phyloP scores from a whole-genome alignment of 495 filamentous ascomycete species.

The Podospora didyma region DNA sequence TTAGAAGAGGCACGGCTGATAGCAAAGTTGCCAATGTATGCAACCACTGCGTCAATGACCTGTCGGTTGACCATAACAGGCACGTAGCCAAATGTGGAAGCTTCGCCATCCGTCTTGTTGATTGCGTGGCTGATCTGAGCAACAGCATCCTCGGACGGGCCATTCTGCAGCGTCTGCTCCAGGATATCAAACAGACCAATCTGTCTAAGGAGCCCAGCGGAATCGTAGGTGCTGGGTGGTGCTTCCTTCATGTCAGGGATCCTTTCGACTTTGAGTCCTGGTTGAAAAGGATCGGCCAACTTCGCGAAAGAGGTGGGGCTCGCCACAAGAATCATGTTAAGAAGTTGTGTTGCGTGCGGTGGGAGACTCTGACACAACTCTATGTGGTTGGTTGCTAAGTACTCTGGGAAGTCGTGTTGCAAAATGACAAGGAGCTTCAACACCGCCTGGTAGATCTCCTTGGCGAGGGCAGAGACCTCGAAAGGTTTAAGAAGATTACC shows the following conservation, averaged over 20 bases:
- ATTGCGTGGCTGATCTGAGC: conserved; percentile 67
- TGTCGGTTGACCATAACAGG: conserved; percentile 63
- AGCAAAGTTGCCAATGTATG: conserved; percentile 75
- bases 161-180: conserved; percentile 59
- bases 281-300: conserved; percentile 75
- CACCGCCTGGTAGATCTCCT: conserved; percentile 79
- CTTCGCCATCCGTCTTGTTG: conserved; percentile 47
- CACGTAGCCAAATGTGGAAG: conserved; percentile 58
- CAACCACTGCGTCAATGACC: conserved; percentile 75
- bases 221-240: conserved; percentile 59
- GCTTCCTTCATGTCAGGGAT: conserved; percentile 70
- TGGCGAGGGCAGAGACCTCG: conserved; percentile 63
- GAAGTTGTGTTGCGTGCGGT: conserved; percentile 78
- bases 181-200: conserved; percentile 63
- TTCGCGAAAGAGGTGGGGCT: conserved; percentile 72
- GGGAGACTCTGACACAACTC: conserved; percentile 84
- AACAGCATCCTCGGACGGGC: conserved; percentile 61
- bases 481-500: conserved; percentile 75
- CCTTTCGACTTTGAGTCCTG: conserved; percentile 76
- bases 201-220: conserved; percentile 50
- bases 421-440: conserved; percentile 79
- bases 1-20: conserved; percentile 54
- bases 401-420: conserved; percentile 92
- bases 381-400: conserved; percentile 81
- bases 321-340: conserved; percentile 83